phyloP scores from a whole-genome alignment of 768 basidiomycete genomes.

The Serendipita sp. region DNA sequence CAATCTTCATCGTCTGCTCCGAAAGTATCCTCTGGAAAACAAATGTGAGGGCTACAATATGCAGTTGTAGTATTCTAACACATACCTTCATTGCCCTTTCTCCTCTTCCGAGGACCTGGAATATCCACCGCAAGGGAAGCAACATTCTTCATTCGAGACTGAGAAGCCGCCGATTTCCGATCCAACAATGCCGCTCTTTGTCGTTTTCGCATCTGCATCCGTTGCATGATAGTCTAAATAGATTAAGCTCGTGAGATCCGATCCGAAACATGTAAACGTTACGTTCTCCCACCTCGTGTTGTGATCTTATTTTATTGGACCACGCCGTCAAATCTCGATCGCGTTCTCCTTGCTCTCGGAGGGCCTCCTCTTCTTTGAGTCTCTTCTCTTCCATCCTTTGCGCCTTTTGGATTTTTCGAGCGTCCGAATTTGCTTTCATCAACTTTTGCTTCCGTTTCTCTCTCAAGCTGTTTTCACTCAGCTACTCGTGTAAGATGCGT shows the following conservation, averaged over 20 bases:
- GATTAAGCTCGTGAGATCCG: not conserved
- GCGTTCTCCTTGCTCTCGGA: constrained; percentile 60
- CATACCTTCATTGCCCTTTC: constrained; percentile 63
- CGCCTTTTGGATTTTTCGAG: constrained; percentile 67
- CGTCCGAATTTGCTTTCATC: constrained; percentile 86
- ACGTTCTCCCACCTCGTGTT: constrained; percentile 59
- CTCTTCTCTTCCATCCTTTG: constrained; percentile 32
- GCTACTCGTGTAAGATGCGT: constrained; percentile 23
- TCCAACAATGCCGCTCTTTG: constrained; percentile 72
- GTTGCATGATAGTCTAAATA: constrained; percentile 53
- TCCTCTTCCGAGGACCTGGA: constrained; percentile 65
- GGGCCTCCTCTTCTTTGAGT: constrained; percentile 27
- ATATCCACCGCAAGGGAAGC: constrained; percentile 84
- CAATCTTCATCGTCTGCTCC: constrained; percentile 92
- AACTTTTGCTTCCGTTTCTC: constrained; percentile 91
- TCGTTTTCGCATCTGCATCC: constrained; percentile 72
- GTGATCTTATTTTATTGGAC: constrained; percentile 51
- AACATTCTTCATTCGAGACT: constrained; percentile 92
- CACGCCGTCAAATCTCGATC: constrained; percentile 56
- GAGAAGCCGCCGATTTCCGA: constrained; percentile 86
- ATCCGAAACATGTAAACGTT: not conserved
- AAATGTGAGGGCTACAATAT: constrained; percentile 4
- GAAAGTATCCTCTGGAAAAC: constrained; percentile 65
- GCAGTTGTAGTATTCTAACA: not conserved
- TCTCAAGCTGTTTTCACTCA: constrained; percentile 80